Conservation (phyloP, 768 basidiomycete genomes). For the Panellus pusillus region DNA sequence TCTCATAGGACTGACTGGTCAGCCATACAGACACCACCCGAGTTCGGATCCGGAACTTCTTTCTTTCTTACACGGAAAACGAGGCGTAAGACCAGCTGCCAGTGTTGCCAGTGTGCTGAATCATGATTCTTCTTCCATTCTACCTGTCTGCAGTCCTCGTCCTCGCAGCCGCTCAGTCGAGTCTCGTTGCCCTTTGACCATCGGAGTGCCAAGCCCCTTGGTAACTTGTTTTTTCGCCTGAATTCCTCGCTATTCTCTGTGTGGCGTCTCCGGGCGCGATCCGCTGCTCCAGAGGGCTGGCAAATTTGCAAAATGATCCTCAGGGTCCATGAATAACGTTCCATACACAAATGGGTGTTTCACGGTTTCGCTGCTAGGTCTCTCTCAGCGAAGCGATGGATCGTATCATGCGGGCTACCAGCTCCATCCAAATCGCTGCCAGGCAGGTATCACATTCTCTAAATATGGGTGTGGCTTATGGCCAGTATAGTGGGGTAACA, state of each 20-base stretch:
- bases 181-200: constrained; percentile 10
- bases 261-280: constrained; percentile 14
- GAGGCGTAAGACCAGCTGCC: neutral
- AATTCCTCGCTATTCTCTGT: constrained; percentile 15
- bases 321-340: neutral
- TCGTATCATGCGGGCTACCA: constrained; percentile 19
- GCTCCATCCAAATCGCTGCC: constrained; percentile 11
- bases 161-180: neutral
- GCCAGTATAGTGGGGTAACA: constrained; percentile 14
- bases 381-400: constrained; percentile 14
- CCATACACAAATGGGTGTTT: too few species aligned
- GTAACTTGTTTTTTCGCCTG: constrained; percentile 10
- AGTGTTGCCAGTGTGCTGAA: neutral
- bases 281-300: constrained; percentile 17
- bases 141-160: constrained; percentile 1
- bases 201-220: constrained; percentile 1
- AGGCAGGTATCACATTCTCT: neutral
- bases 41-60: too few species aligned
- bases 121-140: constrained; percentile 1
- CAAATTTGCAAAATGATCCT: constrained; percentile 13
- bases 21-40: too few species aligned
- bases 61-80: neutral
- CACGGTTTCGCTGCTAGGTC: neutral
- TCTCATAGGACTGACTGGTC: too few species aligned
- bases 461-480: neutral